Evolutionary conservation across 805 yeast species (phyloP).

Genomic region (Yarrowia alimentaria): DNA sequence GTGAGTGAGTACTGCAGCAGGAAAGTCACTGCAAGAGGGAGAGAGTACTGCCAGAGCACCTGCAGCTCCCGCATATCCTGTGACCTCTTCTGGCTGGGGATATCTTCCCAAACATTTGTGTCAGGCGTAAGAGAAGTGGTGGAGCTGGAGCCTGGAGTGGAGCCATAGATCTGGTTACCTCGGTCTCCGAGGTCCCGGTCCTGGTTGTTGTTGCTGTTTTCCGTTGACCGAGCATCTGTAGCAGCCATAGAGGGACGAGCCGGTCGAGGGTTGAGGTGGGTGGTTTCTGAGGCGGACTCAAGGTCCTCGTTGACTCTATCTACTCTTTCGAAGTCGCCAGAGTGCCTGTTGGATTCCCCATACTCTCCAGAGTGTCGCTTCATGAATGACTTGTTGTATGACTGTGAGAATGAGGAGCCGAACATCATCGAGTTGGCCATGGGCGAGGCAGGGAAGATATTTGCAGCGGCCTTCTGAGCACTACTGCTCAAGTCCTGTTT

Average conservation of each 20-base stretch:
- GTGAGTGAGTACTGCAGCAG: conserved; percentile 69
- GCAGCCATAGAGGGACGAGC: conserved; percentile 20
- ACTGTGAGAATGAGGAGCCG: conserved; percentile 24
- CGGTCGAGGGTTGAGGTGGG: conserved; percentile 17
- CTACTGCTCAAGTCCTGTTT: background rate
- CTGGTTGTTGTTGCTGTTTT: too few species aligned
- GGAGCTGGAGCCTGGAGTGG: conserved; percentile 4
- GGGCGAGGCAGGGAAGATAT: conserved; percentile 21
- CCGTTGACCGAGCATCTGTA: background rate
- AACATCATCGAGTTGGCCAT: conserved; percentile 28
- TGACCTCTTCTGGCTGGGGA: conserved; percentile 17
- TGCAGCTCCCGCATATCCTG: conserved; percentile 13
- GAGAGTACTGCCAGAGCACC: conserved; percentile 35
- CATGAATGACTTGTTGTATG: conserved; percentile 24
- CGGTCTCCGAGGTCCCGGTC: background rate
- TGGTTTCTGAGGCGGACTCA: conserved; percentile 19
- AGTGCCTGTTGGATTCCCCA: too few species aligned
- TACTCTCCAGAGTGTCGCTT: conserved; percentile 20
- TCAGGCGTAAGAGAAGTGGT: conserved; percentile 8
- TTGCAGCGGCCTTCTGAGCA: conserved; percentile 2
- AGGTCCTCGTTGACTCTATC: conserved; percentile 15
- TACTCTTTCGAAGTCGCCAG: conserved; percentile 7
- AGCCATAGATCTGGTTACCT: background rate
- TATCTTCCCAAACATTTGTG: conserved; percentile 10
- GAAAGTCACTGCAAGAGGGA: conserved; percentile 66